phyloP scores from a whole-genome alignment of 768 basidiomycete species.

The Boletus subparvulus region DNA sequence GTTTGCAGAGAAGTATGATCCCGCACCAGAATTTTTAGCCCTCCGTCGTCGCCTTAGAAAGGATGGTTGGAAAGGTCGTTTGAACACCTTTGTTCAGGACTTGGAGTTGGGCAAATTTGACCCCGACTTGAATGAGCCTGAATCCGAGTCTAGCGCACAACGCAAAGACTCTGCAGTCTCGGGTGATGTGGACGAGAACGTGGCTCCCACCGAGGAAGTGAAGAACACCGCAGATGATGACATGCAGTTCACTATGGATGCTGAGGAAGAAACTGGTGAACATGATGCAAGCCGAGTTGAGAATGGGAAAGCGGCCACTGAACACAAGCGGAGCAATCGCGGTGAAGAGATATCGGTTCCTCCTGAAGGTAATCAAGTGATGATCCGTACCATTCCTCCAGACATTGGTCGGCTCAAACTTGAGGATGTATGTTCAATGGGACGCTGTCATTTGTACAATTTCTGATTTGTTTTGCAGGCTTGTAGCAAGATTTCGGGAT shows the following conservation, averaged over 20 bases:
- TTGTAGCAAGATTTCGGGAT: constrained; percentile 75
- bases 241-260: constrained; percentile 70
- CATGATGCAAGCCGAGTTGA: constrained; percentile 55
- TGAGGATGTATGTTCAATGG: constrained; percentile 65
- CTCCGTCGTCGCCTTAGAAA: constrained; percentile 78
- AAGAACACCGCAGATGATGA: constrained; percentile 65
- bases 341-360: constrained; percentile 70
- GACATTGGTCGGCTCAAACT: constrained; percentile 87
- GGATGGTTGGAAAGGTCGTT: constrained; percentile 79
- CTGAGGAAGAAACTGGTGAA: constrained; percentile 68
- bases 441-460: constrained; percentile 1
- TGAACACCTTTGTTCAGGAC: constrained; percentile 72
- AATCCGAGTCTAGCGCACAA: constrained; percentile 49
- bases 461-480: constrained; percentile 46
- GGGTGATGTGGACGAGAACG: constrained; percentile 38
- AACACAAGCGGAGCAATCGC: constrained; percentile 51
- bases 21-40: constrained; percentile 62
- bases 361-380: constrained; percentile 85
- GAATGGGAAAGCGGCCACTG: constrained; percentile 53
- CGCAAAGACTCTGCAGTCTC: constrained; percentile 48
- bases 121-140: constrained; percentile 65
- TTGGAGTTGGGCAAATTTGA: constrained; percentile 86
- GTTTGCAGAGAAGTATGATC: constrained; percentile 96
- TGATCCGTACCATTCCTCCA: constrained; percentile 93
- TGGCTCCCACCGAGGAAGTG: constrained; percentile 47